Conservation (phyloP, 1,284 basidiomycete species). For the Microstroma glucosiphilum region DNA sequence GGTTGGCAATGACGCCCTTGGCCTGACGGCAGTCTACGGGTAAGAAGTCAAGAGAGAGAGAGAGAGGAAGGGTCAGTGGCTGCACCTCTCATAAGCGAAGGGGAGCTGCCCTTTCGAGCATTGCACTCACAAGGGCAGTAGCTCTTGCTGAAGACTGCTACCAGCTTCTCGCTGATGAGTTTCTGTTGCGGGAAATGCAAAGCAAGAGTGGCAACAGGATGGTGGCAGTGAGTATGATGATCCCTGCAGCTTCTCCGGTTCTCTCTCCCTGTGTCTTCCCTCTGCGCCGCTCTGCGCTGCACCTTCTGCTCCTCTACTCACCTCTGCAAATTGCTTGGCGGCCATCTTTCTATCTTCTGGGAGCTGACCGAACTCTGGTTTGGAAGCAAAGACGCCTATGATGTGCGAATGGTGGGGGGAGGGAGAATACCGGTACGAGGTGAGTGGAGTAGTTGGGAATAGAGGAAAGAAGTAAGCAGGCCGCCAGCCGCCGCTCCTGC, state of each 20-base stretch:
- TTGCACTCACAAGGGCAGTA: conserved; percentile 37
- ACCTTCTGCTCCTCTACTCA: conserved; percentile 6
- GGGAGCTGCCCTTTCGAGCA: conserved; percentile 17
- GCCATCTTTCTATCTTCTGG: conserved; percentile 35
- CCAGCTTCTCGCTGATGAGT: conserved; percentile 45
- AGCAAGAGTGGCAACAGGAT: not conserved
- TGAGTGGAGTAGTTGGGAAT: no score
- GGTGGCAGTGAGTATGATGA: no score
- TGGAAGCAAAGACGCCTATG: conserved; percentile 24
- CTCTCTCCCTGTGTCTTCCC: not conserved
- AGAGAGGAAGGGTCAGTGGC: not conserved
- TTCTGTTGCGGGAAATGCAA: conserved; percentile 16
- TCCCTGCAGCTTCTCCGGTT: no score
- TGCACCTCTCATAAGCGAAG: not conserved
- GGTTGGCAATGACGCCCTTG: conserved; percentile 47
- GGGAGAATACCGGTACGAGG: not conserved
- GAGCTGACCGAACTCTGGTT: not conserved
- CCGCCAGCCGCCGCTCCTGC: no score
- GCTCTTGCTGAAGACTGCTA: conserved; percentile 52
- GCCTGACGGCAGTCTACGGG: conserved; percentile 40
- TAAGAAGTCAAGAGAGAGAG: not conserved
- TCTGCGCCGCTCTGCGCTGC: not conserved
- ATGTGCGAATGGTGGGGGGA: not conserved
- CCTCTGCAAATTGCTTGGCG: conserved; percentile 46
- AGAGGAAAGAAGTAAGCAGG: no score